A percentile compares a stretch with the other conserved stretches of the same genome.
Evolutionary conservation across 768 basidiomycete species (phyloP).

Genomic region (Hemileccinum impolitum): DNA sequence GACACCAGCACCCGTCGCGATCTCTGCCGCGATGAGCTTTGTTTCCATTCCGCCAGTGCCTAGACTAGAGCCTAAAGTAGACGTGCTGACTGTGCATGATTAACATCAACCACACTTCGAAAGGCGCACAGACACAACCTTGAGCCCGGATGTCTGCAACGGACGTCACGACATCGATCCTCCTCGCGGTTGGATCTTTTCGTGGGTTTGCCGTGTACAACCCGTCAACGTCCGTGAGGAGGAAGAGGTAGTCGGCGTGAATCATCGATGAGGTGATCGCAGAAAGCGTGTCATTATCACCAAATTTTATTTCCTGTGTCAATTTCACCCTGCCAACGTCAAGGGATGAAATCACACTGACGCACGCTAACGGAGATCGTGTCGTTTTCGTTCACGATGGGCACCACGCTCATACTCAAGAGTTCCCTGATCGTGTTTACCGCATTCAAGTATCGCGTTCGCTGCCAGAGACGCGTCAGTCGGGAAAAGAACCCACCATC

Average conservation of each 20-base stretch:
- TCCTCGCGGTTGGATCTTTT: slow-evolving; percentile 78
- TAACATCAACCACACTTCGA: neutral
- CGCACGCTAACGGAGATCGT: slow-evolving; percentile 95
- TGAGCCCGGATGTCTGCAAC: slow-evolving; percentile 75
- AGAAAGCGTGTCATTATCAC: slow-evolving; percentile 97
- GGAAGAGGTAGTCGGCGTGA: slow-evolving; percentile 94
- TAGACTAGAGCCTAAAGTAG: slow-evolving; percentile 86
- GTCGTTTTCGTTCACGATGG: slow-evolving; percentile 99
- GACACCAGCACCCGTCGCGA: slow-evolving; percentile 93
- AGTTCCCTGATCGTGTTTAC: slow-evolving; percentile 94
- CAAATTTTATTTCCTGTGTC: slow-evolving; percentile 96
- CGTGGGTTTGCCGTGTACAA: slow-evolving; percentile 94
- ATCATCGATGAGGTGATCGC: slow-evolving; percentile 98
- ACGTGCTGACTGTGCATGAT: slow-evolving; percentile 70
- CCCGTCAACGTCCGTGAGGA: slow-evolving; percentile 95
- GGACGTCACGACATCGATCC: slow-evolving; percentile 80
- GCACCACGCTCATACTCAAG: slow-evolving; percentile 89
- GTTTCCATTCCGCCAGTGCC: slow-evolving; percentile 99
- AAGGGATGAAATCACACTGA: slow-evolving; percentile 11
- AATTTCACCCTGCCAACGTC: slow-evolving; percentile 2
- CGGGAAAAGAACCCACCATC: neutral
- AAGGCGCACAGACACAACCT: slow-evolving; percentile 45
- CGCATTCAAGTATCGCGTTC: slow-evolving; percentile 94
- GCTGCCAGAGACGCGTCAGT: slow-evolving; percentile 41
- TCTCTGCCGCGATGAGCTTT: slow-evolving; percentile 96